These are phyloP conservation scores for Ustilago shanxiensis DNA, from an alignment of 1,284 basidiomycete genomes.

Conservation along the genomic window DNA sequence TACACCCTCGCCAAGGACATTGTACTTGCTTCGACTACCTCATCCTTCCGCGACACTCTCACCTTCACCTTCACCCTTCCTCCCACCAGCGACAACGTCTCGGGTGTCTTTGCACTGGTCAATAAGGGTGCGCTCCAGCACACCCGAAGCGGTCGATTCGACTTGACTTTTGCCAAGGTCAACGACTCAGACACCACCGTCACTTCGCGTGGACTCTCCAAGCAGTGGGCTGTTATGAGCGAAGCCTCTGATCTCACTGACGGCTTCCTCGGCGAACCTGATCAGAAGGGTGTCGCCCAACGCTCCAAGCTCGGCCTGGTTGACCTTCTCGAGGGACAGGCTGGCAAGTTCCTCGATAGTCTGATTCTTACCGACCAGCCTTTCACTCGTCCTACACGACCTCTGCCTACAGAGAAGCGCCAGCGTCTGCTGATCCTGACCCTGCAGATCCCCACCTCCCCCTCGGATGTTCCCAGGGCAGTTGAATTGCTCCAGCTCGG, in stretches of 20 bases:
- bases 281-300: slow-evolving; percentile 60
- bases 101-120: slow-evolving; percentile 65
- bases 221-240: slow-evolving; percentile 64
- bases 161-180: slow-evolving; percentile 65
- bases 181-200: slow-evolving; percentile 51
- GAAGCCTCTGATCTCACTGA: slow-evolving; percentile 66
- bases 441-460: slow-evolving; percentile 52
- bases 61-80: slow-evolving; percentile 63
- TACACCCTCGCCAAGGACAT: slow-evolving; percentile 51
- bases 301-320: slow-evolving; percentile 58
- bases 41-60: slow-evolving; percentile 53
- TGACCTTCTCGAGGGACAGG: slow-evolving; percentile 51
- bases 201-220: slow-evolving; percentile 54
- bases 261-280: slow-evolving; percentile 62
- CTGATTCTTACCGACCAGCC: slow-evolving; percentile 67
- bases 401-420: slow-evolving; percentile 47
- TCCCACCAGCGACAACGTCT: slow-evolving; percentile 41
- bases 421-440: slow-evolving; percentile 59
- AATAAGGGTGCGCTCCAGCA: slow-evolving; percentile 59
- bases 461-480: slow-evolving; percentile 28
- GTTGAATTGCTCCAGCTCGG: slow-evolving; percentile 60
- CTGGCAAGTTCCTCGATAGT: slow-evolving; percentile 58
- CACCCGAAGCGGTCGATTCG: slow-evolving; percentile 60
- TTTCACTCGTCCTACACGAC: slow-evolving; percentile 37
- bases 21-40: slow-evolving; percentile 42